Base-by-base conservation (phyloP, 1,284 basidiomycete species). In the Trichosporon faecale region DNA sequence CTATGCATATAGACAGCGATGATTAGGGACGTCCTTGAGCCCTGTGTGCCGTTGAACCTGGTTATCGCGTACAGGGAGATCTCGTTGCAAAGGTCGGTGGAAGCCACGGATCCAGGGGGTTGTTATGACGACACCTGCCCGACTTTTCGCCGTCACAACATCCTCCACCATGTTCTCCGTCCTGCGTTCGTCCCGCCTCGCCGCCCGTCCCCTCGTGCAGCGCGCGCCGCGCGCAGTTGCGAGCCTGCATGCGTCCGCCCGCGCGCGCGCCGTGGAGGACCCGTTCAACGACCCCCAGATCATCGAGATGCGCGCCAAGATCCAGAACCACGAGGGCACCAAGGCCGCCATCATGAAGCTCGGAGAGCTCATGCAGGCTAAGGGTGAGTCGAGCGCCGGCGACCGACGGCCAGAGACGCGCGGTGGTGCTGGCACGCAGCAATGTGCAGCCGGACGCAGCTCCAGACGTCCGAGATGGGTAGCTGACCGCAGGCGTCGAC, bases 321-420 rank as follows among this genome's bases (percentile, higher is more conserved):
- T 81, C 55, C 72, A 74, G 66, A 69, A 73, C 44, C 77, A 78
- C 70, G 76, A 76, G 55, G 77, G 77, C 3, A 78, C 79, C 60
- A 70, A 77, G 27, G 73, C 74, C 9, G 80, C 80, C 8, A 77
- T 80, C 67, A 69, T 74, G 64, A 67, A 73, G 37, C 68, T 80
- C 6, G 77, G 75, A 3, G 72, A 77, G 66, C 64, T 81, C 2
- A 79, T 81, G 78, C 67, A 77, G 70, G 46, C 66, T 29, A 81
- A 81, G 71, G 80, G 80, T 80, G 69, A 52, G 79, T 75, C 35
- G 35, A 9, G 7, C 35, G 35, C 2, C 1, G 21, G 21, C 2
- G 44, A 8, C 7, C 18, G 18, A 33, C 16, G 29, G 49, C 4
- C 49, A 2, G 7, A n/a, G n/a, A n/a, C n/a, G n/a, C n/a, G n/a